A percentile compares a stretch with the other conserved stretches of the same genome.
These are phyloP conservation scores for Pseudophaeomoniella oleicola DNA, from an alignment of 2,329 filamentous ascomycete species.

Conservation along the genomic window DNA sequence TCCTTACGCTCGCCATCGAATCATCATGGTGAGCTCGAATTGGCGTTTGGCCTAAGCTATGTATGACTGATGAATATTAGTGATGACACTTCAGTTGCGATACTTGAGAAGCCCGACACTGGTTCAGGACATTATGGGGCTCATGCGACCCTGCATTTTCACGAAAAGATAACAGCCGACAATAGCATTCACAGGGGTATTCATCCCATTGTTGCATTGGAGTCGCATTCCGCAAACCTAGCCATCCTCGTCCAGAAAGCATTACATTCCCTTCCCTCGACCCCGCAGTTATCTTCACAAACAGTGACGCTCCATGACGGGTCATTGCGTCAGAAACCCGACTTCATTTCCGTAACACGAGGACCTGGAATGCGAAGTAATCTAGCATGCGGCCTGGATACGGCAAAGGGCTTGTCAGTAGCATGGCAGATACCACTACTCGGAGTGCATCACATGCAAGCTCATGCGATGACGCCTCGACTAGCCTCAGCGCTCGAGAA, in stretches of 20 bases:
- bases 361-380: constrained; percentile 80
- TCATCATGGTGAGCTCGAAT: constrained; percentile 23
- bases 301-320: constrained; percentile 11
- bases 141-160: constrained; percentile 53
- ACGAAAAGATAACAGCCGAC: constrained; percentile 69
- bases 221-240: constrained; percentile 60
- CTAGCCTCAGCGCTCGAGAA: constrained; percentile 49
- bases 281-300: background rate
- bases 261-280: constrained; percentile 38
- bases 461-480: constrained; percentile 77
- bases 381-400: constrained; percentile 62
- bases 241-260: constrained; percentile 54
- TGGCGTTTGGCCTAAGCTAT: background rate
- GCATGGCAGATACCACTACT: constrained; percentile 74
- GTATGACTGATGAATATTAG: constrained; percentile 23
- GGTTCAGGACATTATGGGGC: background rate
- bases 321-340: constrained; percentile 38
- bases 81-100: constrained; percentile 83
- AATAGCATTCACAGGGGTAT: constrained; percentile 63
- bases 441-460: constrained; percentile 94
- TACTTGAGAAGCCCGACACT: constrained; percentile 46
- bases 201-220: constrained; percentile 59
- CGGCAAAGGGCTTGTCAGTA: constrained; percentile 72
- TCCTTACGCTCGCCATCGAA: constrained; percentile 28
- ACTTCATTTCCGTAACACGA: constrained; percentile 79